Conservation (phyloP, 1,139 yeast species). For the Hemisphaericaspora lyxosophila region DNA sequence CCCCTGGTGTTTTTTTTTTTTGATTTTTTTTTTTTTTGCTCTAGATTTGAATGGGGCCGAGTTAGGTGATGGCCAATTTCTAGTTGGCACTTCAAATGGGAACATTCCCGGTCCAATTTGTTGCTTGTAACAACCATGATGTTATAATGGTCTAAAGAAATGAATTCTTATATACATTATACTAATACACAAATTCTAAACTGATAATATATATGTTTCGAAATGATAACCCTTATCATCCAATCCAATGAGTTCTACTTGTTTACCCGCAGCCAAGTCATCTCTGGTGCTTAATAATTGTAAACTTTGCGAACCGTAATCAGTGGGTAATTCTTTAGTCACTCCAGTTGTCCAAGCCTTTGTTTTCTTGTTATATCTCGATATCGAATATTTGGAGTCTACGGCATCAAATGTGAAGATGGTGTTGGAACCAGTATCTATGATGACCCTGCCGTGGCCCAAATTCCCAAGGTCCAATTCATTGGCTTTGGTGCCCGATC, state of each 20-base stretch:
- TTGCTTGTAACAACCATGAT: too few species aligned
- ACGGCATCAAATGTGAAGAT: slow-evolving; percentile 23
- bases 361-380: slow-evolving; percentile 44
- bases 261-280: neutral
- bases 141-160: too few species aligned
- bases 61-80: too few species aligned
- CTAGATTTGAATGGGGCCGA: too few species aligned
- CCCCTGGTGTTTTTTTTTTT: slow-evolving; percentile 1
- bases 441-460: slow-evolving; percentile 22
- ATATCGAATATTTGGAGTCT: slow-evolving; percentile 15
- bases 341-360: slow-evolving; percentile 35
- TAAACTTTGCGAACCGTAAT: slow-evolving; percentile 11
- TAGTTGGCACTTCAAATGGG: too few species aligned
- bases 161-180: too few species aligned
- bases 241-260: neutral
- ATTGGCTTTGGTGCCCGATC: slow-evolving; percentile 43
- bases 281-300: slow-evolving; percentile 10
- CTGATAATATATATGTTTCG: slow-evolving; percentile 1
- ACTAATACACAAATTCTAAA: neutral
- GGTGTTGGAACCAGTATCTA: slow-evolving; percentile 50
- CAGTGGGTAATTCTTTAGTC: slow-evolving; percentile 11
- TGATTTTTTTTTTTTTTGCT: too few species aligned
- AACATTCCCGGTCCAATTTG: too few species aligned
- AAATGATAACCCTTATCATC: neutral
- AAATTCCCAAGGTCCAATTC: slow-evolving; percentile 21